Percentiles rank a stretch among this genome's conserved stretches.
Conservation (phyloP, 1,139 yeast genomes). For the Geotrichum siamense region DNA sequence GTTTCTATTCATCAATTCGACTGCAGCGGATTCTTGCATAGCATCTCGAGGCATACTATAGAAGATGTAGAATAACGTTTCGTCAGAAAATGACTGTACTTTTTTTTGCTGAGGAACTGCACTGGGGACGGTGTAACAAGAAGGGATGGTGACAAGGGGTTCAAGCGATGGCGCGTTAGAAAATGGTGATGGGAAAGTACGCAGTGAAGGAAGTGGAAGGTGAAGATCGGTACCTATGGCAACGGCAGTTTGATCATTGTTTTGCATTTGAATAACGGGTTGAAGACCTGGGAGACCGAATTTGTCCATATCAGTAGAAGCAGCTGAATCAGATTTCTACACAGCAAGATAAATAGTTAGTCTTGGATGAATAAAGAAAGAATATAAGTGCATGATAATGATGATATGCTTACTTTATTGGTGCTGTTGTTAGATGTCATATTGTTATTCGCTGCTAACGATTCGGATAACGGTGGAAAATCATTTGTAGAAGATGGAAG, state of each 20-base stretch:
- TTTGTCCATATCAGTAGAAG: constrained; percentile 28
- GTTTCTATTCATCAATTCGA: constrained; percentile 77
- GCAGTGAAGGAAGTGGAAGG: constrained; percentile 38
- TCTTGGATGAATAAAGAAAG: no score
- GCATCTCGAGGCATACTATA: constrained; percentile 92
- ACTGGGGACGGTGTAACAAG: constrained; percentile 47
- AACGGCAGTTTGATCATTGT: constrained; percentile 56
- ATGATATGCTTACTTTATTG: no score
- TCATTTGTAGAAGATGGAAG: constrained; percentile 4
- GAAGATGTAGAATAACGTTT: constrained; percentile 86
- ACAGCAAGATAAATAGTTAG: no score
- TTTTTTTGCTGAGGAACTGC: constrained; percentile 60
- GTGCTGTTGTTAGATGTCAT: no score
- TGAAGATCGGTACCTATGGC: constrained; percentile 82
- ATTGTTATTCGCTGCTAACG: constrained; percentile 5
- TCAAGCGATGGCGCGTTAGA: constrained; percentile 71
- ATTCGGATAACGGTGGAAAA: constrained; percentile 21
- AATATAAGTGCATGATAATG: no score
- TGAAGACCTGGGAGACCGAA: constrained; percentile 73
- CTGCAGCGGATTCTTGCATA: constrained; percentile 87
- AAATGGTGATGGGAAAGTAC: constrained; percentile 90
- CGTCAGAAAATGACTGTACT: constrained; percentile 75
- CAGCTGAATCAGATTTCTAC: neutral
- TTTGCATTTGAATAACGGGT: constrained; percentile 62
- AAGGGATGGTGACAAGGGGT: constrained; percentile 62